Base-by-base conservation (phyloP, 768 basidiomycete species). In the Psilocybe subaeruginosa region DNA sequence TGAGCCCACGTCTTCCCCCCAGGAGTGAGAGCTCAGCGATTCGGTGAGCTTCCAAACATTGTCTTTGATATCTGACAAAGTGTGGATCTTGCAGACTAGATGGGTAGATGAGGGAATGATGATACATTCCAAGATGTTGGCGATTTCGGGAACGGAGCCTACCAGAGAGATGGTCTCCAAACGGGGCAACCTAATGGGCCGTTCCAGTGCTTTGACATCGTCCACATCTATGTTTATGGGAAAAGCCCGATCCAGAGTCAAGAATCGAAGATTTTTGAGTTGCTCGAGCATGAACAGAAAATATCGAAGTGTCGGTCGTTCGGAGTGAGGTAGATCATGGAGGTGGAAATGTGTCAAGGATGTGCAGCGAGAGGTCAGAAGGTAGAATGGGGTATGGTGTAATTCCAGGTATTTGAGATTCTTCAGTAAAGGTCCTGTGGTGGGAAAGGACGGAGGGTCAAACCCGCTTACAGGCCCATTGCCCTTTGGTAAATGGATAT, bases 291-390 rank as follows among this genome's bases (percentile, higher is more conserved):
- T 68, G 50, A 56, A 69, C 9, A 77, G 60, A 59, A 77, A 76
- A 46, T 76, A 66, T 0, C 67, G 74, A 55, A 70, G 68, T 2
- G 72, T 70, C 12, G 73, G 77, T 56, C 74, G 74, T 70, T 79
- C 76, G 16, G 72, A 74, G 31, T 69, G 64, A 2, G 77, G 77
- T 52, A 78, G 67, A 63, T 78, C 65, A 60, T 76, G 68, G 60
- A 80, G 71, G 51, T 74, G 74, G 16, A 80, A 61, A 49, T 73
- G 66, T 17, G 70, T 75, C 31, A 80, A 64, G n/a, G 69, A 70
- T 8, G 68, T 75, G 63, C 70, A 80, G 19, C 77, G 74, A 33
- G 71, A 62, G 6, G 75, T 76, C 7, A 79, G 61, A 33, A 80
- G 72, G 59, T 75, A 73, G 30, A 80, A 72, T 12, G 79, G 79